Evolutionary conservation across 2,329 filamentous ascomycete species (phyloP).

Genomic region (Cercospora sesami): DNA sequence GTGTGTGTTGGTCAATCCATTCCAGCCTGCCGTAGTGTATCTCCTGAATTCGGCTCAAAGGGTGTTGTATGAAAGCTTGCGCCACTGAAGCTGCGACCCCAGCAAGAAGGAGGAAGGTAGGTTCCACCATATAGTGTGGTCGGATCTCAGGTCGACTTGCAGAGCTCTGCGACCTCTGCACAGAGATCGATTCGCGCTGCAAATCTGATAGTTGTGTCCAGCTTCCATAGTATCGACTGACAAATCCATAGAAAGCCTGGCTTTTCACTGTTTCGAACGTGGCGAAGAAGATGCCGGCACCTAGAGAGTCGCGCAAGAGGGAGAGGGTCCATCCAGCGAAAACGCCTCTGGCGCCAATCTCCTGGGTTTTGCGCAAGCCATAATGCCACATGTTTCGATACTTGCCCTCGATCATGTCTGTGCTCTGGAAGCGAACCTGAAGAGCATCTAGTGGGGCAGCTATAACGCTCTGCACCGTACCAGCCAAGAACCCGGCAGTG

Average conservation of each 20-base stretch:
- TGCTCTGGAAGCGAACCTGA: conserved; percentile 68
- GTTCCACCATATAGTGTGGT: conserved; percentile 74
- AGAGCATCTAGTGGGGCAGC: conserved; percentile 76
- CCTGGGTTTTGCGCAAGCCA: conserved; percentile 63
- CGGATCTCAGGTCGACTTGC: conserved; percentile 56
- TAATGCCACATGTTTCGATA: conserved; percentile 70
- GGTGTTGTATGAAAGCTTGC: conserved; percentile 70
- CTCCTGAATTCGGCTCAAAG: conserved; percentile 68
- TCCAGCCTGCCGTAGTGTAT: conserved; percentile 73
- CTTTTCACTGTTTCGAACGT: conserved; percentile 75
- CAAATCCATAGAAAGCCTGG: conserved; percentile 70
- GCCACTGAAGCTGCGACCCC: conserved; percentile 67
- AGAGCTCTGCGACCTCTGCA: conserved; percentile 25
- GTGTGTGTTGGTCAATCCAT: conserved; percentile 62
- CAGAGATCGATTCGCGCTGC: conserved; percentile 36
- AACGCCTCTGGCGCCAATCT: conserved; percentile 70
- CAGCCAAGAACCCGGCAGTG: conserved; percentile 68
- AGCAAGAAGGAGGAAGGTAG: conserved; percentile 67
- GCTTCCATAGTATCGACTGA: conserved; percentile 66
- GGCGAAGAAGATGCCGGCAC: conserved; percentile 71
- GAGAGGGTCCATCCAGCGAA: conserved; percentile 73
- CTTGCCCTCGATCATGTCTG: conserved; percentile 59
- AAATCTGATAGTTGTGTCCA: conserved; percentile 38
- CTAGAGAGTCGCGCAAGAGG: conserved; percentile 68
- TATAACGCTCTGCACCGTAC: conserved; percentile 67